Evolutionary conservation across 768 basidiomycete genomes (phyloP), one percentile per base, ranked within the genome.

Genomic region (Podaxis mareebaensis): DNA sequence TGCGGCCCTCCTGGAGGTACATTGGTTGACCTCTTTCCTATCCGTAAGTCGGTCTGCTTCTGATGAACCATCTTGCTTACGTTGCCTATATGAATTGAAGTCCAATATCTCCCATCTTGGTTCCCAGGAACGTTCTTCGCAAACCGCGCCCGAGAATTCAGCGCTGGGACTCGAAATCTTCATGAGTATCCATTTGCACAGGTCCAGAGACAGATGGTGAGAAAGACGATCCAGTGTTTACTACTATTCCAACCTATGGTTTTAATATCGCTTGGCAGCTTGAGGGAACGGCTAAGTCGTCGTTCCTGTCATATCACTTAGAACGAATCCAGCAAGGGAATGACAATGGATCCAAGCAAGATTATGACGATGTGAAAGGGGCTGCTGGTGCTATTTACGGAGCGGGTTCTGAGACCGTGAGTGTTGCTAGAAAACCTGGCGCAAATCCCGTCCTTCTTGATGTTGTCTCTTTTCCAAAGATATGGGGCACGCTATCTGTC

Each of bases 351-450:
- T 24, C 49, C 4, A 8, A 24, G 12, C 11, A 26, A 7, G 49
- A 51, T 6, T 24, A 22, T 8, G 51, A 66, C 51, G 81, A 79
- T 20, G 68, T 66, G 17, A 87, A 88, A 64, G 89, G 89, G 86
- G 85, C 88, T 1, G 91, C 91, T n/a, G 91, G 90, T 72, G 89
- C 90, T 33, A 91, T 92, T 91, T 89, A 22, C 69, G 75, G 79
- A 3, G 85, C 83, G 15, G 87, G 87, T 65, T 77, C 84, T 38
- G 89, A 91, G 66, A 90, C 88, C 0, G 89, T 87, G 52, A 24
- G 72, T 67, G 40, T 12, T 51, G 49, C 20, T 46, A 15, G 13
- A 51, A 51, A 24, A 10, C 12, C 1, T 7, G 0, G 3, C 11
- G 12, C 24, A 8, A 12, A 12, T 5, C 20, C 3, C 22, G 22